Conservation (phyloP, 2,329 filamentous ascomycete genomes). For the Sarocladiaceae sp. region DNA sequence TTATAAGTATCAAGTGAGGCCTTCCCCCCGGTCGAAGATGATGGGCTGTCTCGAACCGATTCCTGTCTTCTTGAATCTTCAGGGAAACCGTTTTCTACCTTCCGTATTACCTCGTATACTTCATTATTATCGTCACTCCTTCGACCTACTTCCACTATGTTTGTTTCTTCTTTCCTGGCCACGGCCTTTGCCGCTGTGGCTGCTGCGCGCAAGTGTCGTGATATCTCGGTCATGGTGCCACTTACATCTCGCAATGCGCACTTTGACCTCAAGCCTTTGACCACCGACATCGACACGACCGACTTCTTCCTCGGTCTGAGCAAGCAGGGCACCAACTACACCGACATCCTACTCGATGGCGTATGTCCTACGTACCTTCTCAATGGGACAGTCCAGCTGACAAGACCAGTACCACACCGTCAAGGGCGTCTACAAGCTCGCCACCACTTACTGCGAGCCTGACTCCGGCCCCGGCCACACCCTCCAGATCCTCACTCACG, state of each 20-base stretch:
- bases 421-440: constrained; percentile 49
- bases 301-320: constrained; percentile 47
- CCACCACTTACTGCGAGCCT: constrained; percentile 55
- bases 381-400: not conserved
- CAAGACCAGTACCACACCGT: constrained; percentile 38
- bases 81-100: not conserved
- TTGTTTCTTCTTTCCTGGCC: constrained; percentile 9
- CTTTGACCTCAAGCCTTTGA: constrained; percentile 42
- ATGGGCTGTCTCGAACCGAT: not conserved
- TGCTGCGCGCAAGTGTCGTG: constrained; percentile 32
- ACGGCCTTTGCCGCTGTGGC: constrained; percentile 9
- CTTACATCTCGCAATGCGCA: constrained; percentile 47
- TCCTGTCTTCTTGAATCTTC: not conserved
- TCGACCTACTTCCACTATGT: constrained; percentile 6
- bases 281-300: constrained; percentile 50
- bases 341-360: constrained; percentile 35
- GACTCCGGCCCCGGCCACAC: constrained; percentile 31
- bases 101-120: constrained; percentile 7
- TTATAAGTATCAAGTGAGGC: constrained; percentile 1
- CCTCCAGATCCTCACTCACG: constrained; percentile 36
- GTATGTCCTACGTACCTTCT: constrained; percentile 19
- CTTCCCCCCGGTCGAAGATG: not conserved
- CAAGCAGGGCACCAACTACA: constrained; percentile 44
- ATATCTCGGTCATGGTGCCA: constrained; percentile 50
- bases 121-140: constrained; percentile 8